Evolutionary conservation across 1,284 basidiomycete genomes (phyloP).

Genomic region (Moesziomyces parantarcticus): DNA sequence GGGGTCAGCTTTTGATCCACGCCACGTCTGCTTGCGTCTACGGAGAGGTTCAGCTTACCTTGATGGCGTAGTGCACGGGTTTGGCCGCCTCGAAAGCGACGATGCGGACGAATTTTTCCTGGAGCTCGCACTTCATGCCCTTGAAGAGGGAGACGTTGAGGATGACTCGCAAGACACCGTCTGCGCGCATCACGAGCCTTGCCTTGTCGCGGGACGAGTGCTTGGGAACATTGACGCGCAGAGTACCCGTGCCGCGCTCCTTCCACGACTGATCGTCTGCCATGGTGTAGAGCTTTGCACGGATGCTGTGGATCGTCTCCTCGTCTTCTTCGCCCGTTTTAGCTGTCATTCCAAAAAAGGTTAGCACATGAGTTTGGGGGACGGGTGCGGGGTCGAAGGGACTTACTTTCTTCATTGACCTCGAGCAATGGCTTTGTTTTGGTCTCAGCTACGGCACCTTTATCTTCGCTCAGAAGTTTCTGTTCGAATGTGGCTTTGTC

Average conservation of each 20-base stretch:
- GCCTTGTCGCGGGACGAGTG: conserved; percentile 74
- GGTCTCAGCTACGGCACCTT: conserved; percentile 9
- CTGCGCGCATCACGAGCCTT: conserved; percentile 92
- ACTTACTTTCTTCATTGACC: conserved; percentile 44
- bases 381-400: neutral
- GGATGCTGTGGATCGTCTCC: conserved; percentile 82
- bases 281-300: conserved; percentile 84
- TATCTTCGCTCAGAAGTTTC: conserved; percentile 30
- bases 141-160: conserved; percentile 86
- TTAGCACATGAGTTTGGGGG: neutral
- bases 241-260: conserved; percentile 83
- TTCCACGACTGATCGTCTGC: conserved; percentile 77
- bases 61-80: conserved; percentile 61
- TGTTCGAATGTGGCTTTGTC: conserved; percentile 31
- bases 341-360: conserved; percentile 71
- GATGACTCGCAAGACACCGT: conserved; percentile 85
- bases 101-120: conserved; percentile 70
- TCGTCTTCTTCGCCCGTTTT: conserved; percentile 93
- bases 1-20: neutral
- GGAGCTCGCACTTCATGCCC: conserved; percentile 82
- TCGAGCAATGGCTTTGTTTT: conserved; percentile 34
- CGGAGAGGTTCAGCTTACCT: conserved; percentile 29
- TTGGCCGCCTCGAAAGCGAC: conserved; percentile 62
- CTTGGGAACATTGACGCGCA: conserved; percentile 80
- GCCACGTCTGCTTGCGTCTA: neutral